A percentile compares a stretch with the other conserved stretches of the same genome.
Conservation (phyloP, 352 stramenopile genomes). For the Phytophthora nicotianae region DNA sequence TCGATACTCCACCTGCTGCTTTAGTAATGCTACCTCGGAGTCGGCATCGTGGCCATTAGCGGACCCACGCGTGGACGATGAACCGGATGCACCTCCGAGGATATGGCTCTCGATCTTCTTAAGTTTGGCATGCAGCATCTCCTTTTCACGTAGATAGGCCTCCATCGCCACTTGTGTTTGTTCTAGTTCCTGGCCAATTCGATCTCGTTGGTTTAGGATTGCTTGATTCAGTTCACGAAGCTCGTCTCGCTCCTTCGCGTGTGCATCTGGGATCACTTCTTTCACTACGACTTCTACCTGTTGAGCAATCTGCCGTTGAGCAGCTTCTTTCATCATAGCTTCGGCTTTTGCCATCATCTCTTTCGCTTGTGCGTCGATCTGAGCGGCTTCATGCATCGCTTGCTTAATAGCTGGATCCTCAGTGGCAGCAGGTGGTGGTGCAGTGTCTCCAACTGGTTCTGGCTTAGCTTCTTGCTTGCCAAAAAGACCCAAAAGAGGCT, state of each 20-base stretch:
- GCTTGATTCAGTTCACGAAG: conserved; percentile 68
- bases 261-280: conserved; percentile 75
- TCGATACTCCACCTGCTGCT: conserved; percentile 84
- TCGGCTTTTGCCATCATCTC: conserved; percentile 79
- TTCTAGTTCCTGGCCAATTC: conserved; percentile 77
- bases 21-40: conserved; percentile 76
- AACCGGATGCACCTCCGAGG: conserved; percentile 49
- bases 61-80: conserved; percentile 19
- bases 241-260: conserved; percentile 66
- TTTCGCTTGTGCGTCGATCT: conserved; percentile 70
- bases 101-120: conserved; percentile 86
- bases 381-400: conserved; percentile 51
- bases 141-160: conserved; percentile 59
- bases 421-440: neutral
- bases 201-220: conserved; percentile 72
- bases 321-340: conserved; percentile 67
- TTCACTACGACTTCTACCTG: conserved; percentile 73
- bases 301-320: conserved; percentile 39
- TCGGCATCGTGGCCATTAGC: conserved; percentile 32
- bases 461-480: conserved; percentile 24
- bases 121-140: conserved; percentile 65
- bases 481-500: conserved; percentile 27
- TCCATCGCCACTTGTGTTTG: conserved; percentile 78
- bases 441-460: neutral
- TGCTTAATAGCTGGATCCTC: conserved; percentile 50